Conservation (phyloP, 345 rosid species). For the Heritiera littoralis region DNA sequence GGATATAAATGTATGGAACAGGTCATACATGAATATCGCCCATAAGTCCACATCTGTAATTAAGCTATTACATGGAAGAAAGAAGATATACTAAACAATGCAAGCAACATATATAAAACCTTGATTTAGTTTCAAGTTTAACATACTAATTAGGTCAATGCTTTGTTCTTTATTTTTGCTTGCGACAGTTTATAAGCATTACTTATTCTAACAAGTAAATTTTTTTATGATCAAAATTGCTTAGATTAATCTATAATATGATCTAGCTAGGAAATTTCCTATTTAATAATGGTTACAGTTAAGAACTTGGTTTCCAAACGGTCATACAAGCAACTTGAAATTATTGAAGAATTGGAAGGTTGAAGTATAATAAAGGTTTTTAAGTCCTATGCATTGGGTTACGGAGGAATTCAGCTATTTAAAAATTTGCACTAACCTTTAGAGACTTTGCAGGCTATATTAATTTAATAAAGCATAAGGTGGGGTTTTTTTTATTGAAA, state of each 20-base stretch:
- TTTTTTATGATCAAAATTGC: neutral
- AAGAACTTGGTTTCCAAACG: slow-evolving; percentile 12
- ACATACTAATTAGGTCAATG: slow-evolving; percentile 14
- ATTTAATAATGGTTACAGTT: neutral
- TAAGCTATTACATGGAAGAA: neutral
- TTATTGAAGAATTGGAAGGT: no score
- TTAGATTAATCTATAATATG: neutral
- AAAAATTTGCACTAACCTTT: neutral
- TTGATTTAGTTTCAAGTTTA: slow-evolving; percentile 9
- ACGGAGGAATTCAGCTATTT: neutral
- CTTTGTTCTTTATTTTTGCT: slow-evolving; percentile 13
- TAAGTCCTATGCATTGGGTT: neutral
- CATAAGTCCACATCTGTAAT: slow-evolving; percentile 10
- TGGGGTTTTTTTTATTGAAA: neutral
- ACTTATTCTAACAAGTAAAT: neutral
- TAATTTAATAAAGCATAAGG: neutral
- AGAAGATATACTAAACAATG: neutral
- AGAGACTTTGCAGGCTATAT: neutral
- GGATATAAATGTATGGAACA: slow-evolving; percentile 7
- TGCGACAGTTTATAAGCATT: slow-evolving; percentile 3
- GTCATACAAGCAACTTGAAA: slow-evolving; percentile 20
- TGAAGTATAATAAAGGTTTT: neutral
- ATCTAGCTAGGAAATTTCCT: neutral
- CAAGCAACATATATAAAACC: neutral
- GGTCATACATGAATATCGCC: neutral